Conservation (phyloP, 2,329 filamentous ascomycete species). For the Calonectria henricotiae region DNA sequence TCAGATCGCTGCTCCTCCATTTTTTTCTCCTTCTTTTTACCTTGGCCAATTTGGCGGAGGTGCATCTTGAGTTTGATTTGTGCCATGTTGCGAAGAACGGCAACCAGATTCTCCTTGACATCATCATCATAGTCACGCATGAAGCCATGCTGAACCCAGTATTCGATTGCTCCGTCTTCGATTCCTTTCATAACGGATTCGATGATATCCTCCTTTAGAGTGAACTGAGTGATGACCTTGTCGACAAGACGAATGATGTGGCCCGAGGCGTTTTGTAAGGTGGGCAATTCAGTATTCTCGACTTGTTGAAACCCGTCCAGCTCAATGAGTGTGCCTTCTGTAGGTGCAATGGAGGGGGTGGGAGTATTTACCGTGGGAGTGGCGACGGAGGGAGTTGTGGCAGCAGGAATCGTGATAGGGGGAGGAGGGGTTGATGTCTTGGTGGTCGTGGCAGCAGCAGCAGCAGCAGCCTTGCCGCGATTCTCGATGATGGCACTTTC, state of each 20-base stretch:
- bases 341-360: background rate
- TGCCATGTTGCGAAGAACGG: conserved; percentile 46
- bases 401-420: background rate
- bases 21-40: background rate
- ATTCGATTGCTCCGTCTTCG: conserved; percentile 49
- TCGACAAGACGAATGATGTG: conserved; percentile 34
- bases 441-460: background rate
- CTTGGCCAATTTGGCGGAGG: background rate
- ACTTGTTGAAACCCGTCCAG: conserved; percentile 37
- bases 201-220: conserved; percentile 29
- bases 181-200: conserved; percentile 46
- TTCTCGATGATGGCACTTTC: background rate
- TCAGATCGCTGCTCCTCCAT: background rate
- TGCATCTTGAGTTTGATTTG: conserved; percentile 48
- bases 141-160: conserved; percentile 50
- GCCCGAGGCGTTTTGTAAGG: background rate
- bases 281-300: conserved; percentile 21
- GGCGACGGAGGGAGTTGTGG: background rate
- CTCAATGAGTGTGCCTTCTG: conserved; percentile 33
- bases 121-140: conserved; percentile 47
- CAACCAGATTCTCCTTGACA: conserved; percentile 45
- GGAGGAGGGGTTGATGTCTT: background rate
- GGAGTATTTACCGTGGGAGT: background rate
- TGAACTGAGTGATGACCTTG: conserved; percentile 35
- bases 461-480: background rate